These are phyloP conservation scores for Sisymbrium irio DNA, from an alignment of 345 rosid species.

Conservation along the genomic window DNA sequence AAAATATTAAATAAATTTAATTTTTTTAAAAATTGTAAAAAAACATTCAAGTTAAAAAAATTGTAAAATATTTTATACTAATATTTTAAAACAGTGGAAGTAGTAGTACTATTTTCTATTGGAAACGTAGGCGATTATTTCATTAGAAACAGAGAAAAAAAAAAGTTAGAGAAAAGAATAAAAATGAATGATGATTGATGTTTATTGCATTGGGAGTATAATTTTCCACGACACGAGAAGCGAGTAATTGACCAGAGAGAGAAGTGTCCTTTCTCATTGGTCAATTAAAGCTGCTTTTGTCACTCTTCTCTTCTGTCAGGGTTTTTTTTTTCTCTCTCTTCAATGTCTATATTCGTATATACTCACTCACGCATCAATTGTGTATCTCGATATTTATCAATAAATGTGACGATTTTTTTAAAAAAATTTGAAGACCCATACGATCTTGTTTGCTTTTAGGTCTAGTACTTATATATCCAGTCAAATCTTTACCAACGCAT, in stretches of 20 bases:
- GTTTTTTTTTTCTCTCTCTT: not conserved
- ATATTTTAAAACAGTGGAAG: too few species aligned
- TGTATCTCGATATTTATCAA: slow-evolving; percentile 30
- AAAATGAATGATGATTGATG: slow-evolving; percentile 29
- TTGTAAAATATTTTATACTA: not conserved
- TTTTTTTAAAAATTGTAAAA: too few species aligned
- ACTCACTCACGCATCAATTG: slow-evolving; percentile 26
- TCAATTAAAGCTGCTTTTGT: slow-evolving; percentile 33
- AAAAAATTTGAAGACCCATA: slow-evolving; percentile 14
- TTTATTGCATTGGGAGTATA: slow-evolving; percentile 20
- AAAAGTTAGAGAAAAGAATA: not conserved
- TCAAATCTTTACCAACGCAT: not conserved
- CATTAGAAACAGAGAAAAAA: too few species aligned
- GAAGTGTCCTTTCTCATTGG: slow-evolving; percentile 28
- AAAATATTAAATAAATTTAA: too few species aligned
- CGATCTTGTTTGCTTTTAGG: not conserved
- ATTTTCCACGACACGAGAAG: slow-evolving; percentile 33
- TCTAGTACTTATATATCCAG: slow-evolving; percentile 5
- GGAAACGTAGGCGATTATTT: not conserved
- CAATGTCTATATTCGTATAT: not conserved
- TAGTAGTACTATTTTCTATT: too few species aligned
- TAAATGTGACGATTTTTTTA: not conserved
- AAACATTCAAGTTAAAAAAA: too few species aligned
- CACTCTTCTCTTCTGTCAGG: slow-evolving; percentile 27
- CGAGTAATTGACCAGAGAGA: slow-evolving; percentile 36